Evolutionary conservation across 768 basidiomycete species (phyloP).

Genomic region (Podaxis sp.): DNA sequence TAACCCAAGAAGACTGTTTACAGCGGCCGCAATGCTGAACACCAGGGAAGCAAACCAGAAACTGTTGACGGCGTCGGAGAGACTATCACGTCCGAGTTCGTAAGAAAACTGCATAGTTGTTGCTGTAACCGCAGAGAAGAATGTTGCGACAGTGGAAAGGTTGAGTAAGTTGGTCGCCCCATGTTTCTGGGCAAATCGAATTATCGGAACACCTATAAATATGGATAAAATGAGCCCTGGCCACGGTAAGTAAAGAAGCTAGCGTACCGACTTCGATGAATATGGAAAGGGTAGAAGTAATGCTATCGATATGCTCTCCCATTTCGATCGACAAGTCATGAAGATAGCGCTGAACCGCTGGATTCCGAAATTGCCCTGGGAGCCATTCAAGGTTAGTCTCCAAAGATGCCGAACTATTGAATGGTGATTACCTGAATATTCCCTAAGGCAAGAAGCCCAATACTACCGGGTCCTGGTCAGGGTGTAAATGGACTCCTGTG

Average conservation of each 20-base stretch:
- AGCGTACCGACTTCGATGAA: conserved; percentile 73
- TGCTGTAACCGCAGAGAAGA: conserved; percentile 75
- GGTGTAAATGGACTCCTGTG: not conserved
- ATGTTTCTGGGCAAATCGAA: conserved; percentile 74
- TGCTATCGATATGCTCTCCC: conserved; percentile 70
- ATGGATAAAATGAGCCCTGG: not conserved
- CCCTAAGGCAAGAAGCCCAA: conserved; percentile 70
- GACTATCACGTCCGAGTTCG: conserved; percentile 28
- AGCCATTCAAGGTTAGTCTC: not conserved
- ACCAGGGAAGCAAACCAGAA: conserved; percentile 78
- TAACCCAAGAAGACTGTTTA: conserved; percentile 72
- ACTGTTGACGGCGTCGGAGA: conserved; percentile 58
- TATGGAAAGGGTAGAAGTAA: conserved; percentile 64
- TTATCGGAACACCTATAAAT: conserved; percentile 65
- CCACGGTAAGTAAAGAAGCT: not conserved
- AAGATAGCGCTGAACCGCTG: conserved; percentile 71
- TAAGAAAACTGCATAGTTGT: conserved; percentile 72
- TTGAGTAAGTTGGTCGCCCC: conserved; percentile 68
- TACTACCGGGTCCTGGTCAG: conserved; percentile 41
- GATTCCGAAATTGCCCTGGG: conserved; percentile 68
- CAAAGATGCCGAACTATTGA: not conserved
- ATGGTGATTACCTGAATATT: conserved; percentile 48
- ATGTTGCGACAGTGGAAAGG: conserved; percentile 74
- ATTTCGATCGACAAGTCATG: conserved; percentile 74
- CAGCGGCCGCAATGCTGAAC: conserved; percentile 74